Base-by-base conservation (phyloP, 2,329 filamentous ascomycete species). In the Colletotrichum sansevieriae region DNA sequence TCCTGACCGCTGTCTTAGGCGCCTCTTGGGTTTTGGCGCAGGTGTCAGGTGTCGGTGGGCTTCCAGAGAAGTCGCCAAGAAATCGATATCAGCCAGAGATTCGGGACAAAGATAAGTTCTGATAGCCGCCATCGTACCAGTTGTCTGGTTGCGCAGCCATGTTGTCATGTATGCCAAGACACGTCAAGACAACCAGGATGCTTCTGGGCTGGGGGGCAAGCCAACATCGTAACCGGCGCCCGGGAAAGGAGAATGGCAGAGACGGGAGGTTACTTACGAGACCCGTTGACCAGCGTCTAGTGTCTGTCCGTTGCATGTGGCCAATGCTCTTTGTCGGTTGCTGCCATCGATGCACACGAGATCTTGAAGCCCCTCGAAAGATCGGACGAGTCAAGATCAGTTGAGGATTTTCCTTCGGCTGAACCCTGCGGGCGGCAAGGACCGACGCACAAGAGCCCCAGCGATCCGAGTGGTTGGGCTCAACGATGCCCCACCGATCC, bases 361-460 rank as follows among this genome's bases (percentile, higher is more conserved):
- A 47, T 25, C 22, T 13, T 13, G 37, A 22, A 25, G 46, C 15
- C n/a, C 15, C 22, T 46, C n/a, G 35, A 35, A 47, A 70, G 43
- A 68, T 63, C 39, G 67, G 51, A 70, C 49, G 63, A 67, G 63
- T 66, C 63, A 67, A 49, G 35, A 51, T 13, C 15, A n/a, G 39
- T 43, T 20, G 56, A 35, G 35, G 35, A 22, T n/a, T 25, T 68
- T 56, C 20, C 57, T 39, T 63, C 52, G 25, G 49, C 20, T 18
- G 44, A 52, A 49, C 44, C 54, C 60, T 64, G 61, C 52, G 33
- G 29, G 6, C 61, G 43, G 61, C 54, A 64, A 29, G 18, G 51
- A 6, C 35, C 52, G 15, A 39, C 20, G 41, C 61, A 56, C 41
- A 43, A 47, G 39, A 3, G 22, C 22, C 22, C 22, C 22, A 4